Evolutionary conservation across 2,329 filamentous ascomycete genomes (phyloP).

Genomic region (Parastagonospora avenae): DNA sequence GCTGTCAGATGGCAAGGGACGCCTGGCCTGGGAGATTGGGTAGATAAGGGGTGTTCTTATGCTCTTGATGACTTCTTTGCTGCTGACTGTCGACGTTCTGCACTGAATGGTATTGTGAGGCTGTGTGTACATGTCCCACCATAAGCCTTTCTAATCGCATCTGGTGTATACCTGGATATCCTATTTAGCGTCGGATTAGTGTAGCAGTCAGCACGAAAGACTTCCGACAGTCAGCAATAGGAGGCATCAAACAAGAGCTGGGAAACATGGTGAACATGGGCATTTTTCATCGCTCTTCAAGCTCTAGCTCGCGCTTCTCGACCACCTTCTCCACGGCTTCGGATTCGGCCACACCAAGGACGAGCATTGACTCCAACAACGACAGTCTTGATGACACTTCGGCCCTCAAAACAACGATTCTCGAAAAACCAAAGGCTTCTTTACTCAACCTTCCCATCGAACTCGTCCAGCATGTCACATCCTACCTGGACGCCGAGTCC

Average conservation of each 20-base stretch:
- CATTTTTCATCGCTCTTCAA: constrained; percentile 19
- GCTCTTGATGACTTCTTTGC: neutral
- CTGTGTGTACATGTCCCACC: constrained; percentile 6
- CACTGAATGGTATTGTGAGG: neutral
- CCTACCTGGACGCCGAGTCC: constrained; percentile 27
- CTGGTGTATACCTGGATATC: constrained; percentile 1
- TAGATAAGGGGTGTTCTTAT: constrained; percentile 2
- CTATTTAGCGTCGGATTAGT: constrained; percentile 1
- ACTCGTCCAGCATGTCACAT: constrained; percentile 36
- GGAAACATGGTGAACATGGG: constrained; percentile 3
- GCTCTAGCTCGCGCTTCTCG: constrained; percentile 13
- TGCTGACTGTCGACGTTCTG: neutral
- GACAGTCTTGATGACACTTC: constrained; percentile 11
- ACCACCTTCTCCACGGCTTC: constrained; percentile 8
- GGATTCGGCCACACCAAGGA: constrained; percentile 11
- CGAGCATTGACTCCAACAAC: constrained; percentile 17
- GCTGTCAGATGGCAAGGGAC: constrained; percentile 6
- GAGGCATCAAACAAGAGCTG: constrained; percentile 1
- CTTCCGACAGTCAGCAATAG: neutral
- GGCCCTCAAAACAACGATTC: neutral
- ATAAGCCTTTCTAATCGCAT: neutral
- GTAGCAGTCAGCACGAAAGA: neutral
- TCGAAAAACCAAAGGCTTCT: constrained; percentile 12
- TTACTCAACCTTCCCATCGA: constrained; percentile 35
- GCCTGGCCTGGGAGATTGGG: neutral